phyloP scores from a whole-genome alignment of 176 grass and related monocot genomes.

The Puccinellia tenuiflora region DNA sequence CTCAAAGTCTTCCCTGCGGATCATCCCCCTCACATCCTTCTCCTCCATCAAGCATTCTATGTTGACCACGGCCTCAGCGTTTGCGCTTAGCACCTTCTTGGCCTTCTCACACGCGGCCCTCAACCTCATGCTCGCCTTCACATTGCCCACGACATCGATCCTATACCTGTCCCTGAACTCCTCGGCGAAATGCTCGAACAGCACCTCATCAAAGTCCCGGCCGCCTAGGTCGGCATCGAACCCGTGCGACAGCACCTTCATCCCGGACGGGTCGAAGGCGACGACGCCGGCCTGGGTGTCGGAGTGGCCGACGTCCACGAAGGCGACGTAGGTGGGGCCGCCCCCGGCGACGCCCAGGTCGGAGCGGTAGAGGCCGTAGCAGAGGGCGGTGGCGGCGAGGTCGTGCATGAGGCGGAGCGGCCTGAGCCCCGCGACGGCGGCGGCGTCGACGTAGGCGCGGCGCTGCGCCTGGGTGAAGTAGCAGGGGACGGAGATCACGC shows the following conservation, averaged over 20 bases:
- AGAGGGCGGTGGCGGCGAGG: slow-evolving; percentile 72
- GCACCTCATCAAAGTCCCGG: slow-evolving; percentile 81
- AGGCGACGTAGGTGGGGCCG: slow-evolving; percentile 35
- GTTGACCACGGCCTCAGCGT: slow-evolving; percentile 61
- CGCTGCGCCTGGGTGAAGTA: slow-evolving; percentile 88
- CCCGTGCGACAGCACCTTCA: slow-evolving; percentile 77
- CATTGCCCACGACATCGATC: slow-evolving; percentile 54
- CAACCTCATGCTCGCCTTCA: slow-evolving; percentile 72
- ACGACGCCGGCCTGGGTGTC: slow-evolving; percentile 82
- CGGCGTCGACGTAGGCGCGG: slow-evolving; percentile 69
- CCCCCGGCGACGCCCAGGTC: slow-evolving; percentile 40
- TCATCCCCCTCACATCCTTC: slow-evolving; percentile 85
- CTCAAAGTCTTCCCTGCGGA: slow-evolving; percentile 88
- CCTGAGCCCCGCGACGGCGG: slow-evolving; percentile 65
- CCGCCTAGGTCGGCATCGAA: slow-evolving; percentile 86
- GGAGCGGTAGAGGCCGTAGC: slow-evolving; percentile 90
- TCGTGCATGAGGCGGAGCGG: slow-evolving; percentile 91
- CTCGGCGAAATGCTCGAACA: slow-evolving; percentile 66
- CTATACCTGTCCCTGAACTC: slow-evolving; percentile 61
- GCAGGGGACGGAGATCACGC: slow-evolving; percentile 88
- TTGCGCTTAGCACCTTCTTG: slow-evolving; percentile 86
- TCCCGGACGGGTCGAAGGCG: slow-evolving; percentile 38
- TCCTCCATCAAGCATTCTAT: slow-evolving; percentile 98
- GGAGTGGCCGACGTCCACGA: slow-evolving; percentile 81
- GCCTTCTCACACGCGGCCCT: slow-evolving; percentile 81